Evolutionary conservation across 1,284 basidiomycete species (phyloP).

Genomic region (Ceratobasidium sp.): DNA sequence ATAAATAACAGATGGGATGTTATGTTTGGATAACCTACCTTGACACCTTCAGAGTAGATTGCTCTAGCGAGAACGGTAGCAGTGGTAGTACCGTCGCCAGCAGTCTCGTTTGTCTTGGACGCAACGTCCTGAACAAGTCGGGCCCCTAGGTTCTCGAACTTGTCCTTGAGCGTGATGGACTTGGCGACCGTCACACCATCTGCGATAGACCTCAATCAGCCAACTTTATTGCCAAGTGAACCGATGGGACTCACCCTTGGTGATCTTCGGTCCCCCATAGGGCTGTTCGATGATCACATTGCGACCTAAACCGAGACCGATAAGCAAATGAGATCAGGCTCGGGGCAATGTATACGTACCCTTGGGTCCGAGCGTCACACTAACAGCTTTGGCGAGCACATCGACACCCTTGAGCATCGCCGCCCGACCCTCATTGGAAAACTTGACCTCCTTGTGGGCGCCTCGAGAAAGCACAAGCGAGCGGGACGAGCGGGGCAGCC

Average conservation of each 20-base stretch:
- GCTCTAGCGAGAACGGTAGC: conserved; percentile 96
- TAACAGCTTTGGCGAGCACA: conserved; percentile 93
- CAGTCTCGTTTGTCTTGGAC: conserved; percentile 95
- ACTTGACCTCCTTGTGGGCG: conserved; percentile 95
- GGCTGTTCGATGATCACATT: conserved; percentile 99
- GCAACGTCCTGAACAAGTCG: conserved; percentile 96
- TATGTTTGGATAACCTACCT: conserved; percentile 50
- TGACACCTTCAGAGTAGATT: conserved; percentile 98
- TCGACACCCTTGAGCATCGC: conserved; percentile 96
- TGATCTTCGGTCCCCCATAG: conserved; percentile 97
- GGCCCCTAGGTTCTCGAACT: conserved; percentile 98
- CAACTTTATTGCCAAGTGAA: no score
- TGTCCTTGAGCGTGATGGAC: conserved; percentile 93
- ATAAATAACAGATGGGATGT: neutral
- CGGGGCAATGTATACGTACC: conserved; percentile 59
- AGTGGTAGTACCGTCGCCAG: conserved; percentile 98
- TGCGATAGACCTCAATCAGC: conserved; percentile 47
- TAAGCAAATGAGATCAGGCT: conserved; percentile 40
- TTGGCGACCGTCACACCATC: conserved; percentile 99
- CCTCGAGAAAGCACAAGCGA: conserved; percentile 66
- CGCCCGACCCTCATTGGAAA: conserved; percentile 94
- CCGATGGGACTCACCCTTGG: conserved; percentile 70
- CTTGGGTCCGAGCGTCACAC: conserved; percentile 96
- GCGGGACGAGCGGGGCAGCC: conserved; percentile 56
- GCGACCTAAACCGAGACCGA: conserved; percentile 63